phyloP scores from a whole-genome alignment of 192 early-diverging fungal genomes.

The Mortierella hygrophila region DNA sequence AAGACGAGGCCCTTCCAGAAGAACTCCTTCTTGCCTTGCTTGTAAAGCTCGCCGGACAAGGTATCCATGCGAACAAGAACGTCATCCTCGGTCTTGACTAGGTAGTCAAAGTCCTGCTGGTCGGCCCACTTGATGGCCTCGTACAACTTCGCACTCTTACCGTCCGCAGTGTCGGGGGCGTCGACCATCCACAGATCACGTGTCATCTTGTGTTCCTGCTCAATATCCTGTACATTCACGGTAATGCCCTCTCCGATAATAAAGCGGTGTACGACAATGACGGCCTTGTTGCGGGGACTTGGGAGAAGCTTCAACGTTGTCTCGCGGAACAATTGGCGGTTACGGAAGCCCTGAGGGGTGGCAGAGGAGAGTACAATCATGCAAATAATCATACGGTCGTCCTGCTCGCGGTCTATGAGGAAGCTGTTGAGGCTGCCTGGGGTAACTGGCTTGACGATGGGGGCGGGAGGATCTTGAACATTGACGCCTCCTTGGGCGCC shows the following conservation, averaged over 20 bases:
- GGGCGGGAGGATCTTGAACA: constrained; percentile 1
- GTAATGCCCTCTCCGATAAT: constrained; percentile 57
- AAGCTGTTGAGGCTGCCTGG: constrained; percentile 7
- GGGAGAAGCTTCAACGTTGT: constrained; percentile 64
- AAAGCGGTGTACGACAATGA: constrained; percentile 60
- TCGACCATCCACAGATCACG: constrained; percentile 60
- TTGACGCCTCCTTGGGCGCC: constrained; percentile 2
- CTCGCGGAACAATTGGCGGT: constrained; percentile 62
- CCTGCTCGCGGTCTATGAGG: constrained; percentile 24
- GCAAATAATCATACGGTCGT: constrained; percentile 56
- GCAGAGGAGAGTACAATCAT: constrained; percentile 64
- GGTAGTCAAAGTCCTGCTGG: constrained; percentile 61
- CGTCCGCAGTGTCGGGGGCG: constrained; percentile 57
- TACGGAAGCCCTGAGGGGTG: constrained; percentile 61
- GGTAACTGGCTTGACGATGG: neutral
- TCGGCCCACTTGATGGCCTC: constrained; percentile 62
- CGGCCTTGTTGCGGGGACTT: constrained; percentile 48
- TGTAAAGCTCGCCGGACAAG: constrained; percentile 57
- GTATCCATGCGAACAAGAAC: constrained; percentile 67
- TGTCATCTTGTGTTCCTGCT: constrained; percentile 49
- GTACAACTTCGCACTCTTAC: constrained; percentile 63
- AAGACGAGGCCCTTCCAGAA: constrained; percentile 66
- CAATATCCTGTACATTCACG: constrained; percentile 44
- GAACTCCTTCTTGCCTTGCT: constrained; percentile 50
- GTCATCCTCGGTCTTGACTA: constrained; percentile 69